Evolutionary conservation across 805 yeast genomes (phyloP).

Genomic region (Metschnikowia noctiluminum): DNA sequence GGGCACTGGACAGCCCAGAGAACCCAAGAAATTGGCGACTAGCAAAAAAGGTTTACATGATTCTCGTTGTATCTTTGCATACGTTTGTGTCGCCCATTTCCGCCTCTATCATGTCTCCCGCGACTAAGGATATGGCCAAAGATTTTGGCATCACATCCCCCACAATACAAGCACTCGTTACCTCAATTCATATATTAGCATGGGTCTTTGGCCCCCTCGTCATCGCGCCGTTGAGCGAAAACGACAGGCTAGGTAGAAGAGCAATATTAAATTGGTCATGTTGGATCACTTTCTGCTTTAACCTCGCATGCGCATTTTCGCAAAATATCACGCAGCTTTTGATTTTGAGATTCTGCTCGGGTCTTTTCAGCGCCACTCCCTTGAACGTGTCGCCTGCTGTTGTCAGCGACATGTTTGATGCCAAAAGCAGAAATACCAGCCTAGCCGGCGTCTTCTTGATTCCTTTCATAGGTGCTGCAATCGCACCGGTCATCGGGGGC

Average conservation of each 20-base stretch:
- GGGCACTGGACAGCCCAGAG: slow-evolving; percentile 32
- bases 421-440: slow-evolving; percentile 29
- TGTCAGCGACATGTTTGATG: slow-evolving; percentile 35
- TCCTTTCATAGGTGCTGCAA: slow-evolving; percentile 38
- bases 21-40: slow-evolving; percentile 36
- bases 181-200: slow-evolving; percentile 36
- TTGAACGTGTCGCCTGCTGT: slow-evolving; percentile 40
- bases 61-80: slow-evolving; percentile 31
- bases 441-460: slow-evolving; percentile 36
- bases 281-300: slow-evolving; percentile 34
- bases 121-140: slow-evolving; percentile 25
- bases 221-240: slow-evolving; percentile 39
- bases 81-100: slow-evolving; percentile 41
- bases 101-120: slow-evolving; percentile 39
- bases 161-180: slow-evolving; percentile 28
- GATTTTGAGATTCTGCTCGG: slow-evolving; percentile 33
- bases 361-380: slow-evolving; percentile 38
- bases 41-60: slow-evolving; percentile 20
- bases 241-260: slow-evolving; percentile 35
- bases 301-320: slow-evolving; percentile 36
- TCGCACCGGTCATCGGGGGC: slow-evolving; percentile 38
- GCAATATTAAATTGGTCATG: slow-evolving; percentile 31
- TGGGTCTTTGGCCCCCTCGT: slow-evolving; percentile 41
- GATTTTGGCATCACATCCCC: slow-evolving; percentile 28
- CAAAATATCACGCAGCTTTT: slow-evolving; percentile 31